Percentiles rank a stretch among this genome's conserved stretches.
Evolutionary conservation across 768 basidiomycete genomes (phyloP).

Genomic region (Suillus placidus): DNA sequence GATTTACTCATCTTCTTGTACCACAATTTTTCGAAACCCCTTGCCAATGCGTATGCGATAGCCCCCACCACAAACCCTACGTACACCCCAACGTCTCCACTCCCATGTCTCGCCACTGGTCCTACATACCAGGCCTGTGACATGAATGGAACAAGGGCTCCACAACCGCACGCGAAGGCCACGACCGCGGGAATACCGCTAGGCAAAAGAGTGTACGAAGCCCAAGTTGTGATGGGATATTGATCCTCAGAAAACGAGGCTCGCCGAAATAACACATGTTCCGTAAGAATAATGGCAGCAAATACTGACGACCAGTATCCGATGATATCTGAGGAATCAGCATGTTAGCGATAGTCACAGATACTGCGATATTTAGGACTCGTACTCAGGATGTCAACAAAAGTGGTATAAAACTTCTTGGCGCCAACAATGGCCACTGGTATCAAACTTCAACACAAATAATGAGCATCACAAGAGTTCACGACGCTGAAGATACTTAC

Average conservation of each 20-base stretch:
- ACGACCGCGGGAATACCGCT: slow-evolving; percentile 43
- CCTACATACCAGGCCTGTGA: slow-evolving; percentile 56
- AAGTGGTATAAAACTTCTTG: slow-evolving; percentile 45
- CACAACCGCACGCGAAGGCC: slow-evolving; percentile 42
- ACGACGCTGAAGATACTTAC: slow-evolving; percentile 28
- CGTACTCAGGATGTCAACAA: slow-evolving; percentile 45
- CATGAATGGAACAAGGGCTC: slow-evolving; percentile 50
- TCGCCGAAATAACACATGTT: slow-evolving; percentile 46
- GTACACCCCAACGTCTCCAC: slow-evolving; percentile 53
- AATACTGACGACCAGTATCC: slow-evolving; percentile 48
- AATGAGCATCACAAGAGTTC: slow-evolving; percentile 1
- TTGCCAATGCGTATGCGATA: slow-evolving; percentile 34
- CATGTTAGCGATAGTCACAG: not conserved
- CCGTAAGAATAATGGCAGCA: slow-evolving; percentile 41
- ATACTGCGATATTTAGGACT: not conserved
- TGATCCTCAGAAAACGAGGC: slow-evolving; percentile 32
- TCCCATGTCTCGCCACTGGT: slow-evolving; percentile 45
- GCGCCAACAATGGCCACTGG: slow-evolving; percentile 53
- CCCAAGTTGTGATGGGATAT: slow-evolving; percentile 44
- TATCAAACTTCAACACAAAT: slow-evolving; percentile 37
- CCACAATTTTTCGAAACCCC: slow-evolving; percentile 32
- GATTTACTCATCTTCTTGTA: slow-evolving; percentile 3
- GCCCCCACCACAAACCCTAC: slow-evolving; percentile 38
- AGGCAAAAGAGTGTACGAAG: slow-evolving; percentile 40
- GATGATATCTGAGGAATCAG: slow-evolving; percentile 36